Base-by-base conservation (phyloP, 2,329 filamentous ascomycete genomes). In the Beauveria asiatica region DNA sequence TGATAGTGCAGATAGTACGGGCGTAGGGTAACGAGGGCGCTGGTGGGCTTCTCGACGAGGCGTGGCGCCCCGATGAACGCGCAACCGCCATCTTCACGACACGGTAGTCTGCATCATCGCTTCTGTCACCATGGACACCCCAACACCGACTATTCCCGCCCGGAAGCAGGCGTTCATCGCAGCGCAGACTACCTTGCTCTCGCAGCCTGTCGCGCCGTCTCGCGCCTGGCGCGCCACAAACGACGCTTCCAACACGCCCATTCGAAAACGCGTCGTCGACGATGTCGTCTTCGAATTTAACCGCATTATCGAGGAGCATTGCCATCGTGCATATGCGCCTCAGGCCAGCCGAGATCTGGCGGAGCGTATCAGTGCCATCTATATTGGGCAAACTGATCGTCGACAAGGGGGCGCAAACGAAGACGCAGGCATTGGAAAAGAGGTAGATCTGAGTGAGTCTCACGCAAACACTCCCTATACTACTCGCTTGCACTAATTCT, bases 291-390 rank as follows among this genome's bases (percentile, higher is more conserved):
- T 76, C 64, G 78, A 78, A 45, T 75, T 89, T 13, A 88, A 89
- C 68, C 80, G 84, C 62, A 73, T 78, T 17, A 73, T 90, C 16
- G 80, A 82, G 64, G 84, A 87, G 65, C 88, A 91, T 69, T 80
- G 80, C 33, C 82, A 82, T 41, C 80, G 84, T 59, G 84, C 84
- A 5, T 89, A 89, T 69, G 80, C 84, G 17, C 81, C 85, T 0
- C 85, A 88, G 65, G 85, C 87, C n/a, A 83, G 81, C 56, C 81
- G 87, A 41, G 85, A 89, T 66, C 81, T 90, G 19, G 86, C 87
- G 2, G 86, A 89, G 74, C 87, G 91, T 74, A 84, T 91, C 46
- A 85, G 89, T 71, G 73, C 74, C 52, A 73, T 88, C 49, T 90
- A 90, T 70, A 80, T 80, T 70, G 72, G 72, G 6, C 73, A 74